A percentile compares a stretch with the other conserved stretches of the same genome.
Conservation (phyloP, 2,329 filamentous ascomycete species). For the Stachybotrys chlorohalonatus region DNA sequence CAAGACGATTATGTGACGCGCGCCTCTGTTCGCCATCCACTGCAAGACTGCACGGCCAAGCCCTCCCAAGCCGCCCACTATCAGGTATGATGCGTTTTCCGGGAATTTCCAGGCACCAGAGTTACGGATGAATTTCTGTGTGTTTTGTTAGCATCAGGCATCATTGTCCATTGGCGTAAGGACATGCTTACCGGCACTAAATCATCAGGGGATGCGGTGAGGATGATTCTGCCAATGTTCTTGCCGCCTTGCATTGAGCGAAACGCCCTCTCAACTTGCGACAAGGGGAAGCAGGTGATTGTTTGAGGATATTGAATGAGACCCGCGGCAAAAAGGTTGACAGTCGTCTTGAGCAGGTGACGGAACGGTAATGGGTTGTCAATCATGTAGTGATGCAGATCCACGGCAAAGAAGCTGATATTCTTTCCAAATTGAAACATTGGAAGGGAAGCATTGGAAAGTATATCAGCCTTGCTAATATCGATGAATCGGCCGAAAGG, state of each 20-base stretch:
- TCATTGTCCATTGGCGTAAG: no score
- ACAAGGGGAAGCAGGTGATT: neutral
- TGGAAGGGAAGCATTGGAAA: conserved; percentile 2
- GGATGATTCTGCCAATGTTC: neutral
- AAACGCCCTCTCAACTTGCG: neutral
- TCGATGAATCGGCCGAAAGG: conserved; percentile 24
- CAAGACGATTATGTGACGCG: neutral
- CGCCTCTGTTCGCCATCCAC: neutral
- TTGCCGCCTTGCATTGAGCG: neutral
- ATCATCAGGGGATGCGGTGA: neutral
- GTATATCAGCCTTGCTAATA: conserved; percentile 22
- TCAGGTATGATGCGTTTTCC: neutral
- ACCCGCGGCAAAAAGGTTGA: neutral
- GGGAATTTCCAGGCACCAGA: neutral
- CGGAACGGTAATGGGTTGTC: neutral
- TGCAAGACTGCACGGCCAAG: neutral
- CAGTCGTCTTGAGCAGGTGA: neutral
- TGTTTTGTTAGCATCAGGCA: neutral
- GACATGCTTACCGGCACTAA: neutral
- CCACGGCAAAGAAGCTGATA: conserved; percentile 7
- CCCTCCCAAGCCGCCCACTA: neutral
- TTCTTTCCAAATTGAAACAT: conserved; percentile 10
- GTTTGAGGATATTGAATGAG: neutral
- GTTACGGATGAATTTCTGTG: neutral
- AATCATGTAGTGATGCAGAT: conserved; percentile 4